Conservation (phyloP, 176 grass and related monocot species). For the Hordeum marinum region DNA sequence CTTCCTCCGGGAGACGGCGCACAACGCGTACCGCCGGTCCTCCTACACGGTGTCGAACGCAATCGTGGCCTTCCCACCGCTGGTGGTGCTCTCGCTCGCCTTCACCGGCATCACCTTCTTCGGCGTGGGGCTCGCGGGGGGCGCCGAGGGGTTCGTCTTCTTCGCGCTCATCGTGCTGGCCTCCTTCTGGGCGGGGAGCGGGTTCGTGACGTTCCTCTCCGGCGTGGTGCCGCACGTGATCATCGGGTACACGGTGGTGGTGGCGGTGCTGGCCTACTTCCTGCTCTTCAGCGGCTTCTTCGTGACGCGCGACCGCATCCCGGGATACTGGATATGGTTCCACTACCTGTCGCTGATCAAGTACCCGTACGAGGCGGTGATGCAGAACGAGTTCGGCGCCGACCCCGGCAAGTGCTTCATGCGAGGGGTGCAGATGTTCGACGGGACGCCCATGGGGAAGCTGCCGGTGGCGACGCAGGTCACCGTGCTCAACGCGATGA, state of each 20-base stretch:
- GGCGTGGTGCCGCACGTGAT: slow-evolving; percentile 60
- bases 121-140: slow-evolving; percentile 59
- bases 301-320: slow-evolving; percentile 52
- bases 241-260: slow-evolving; percentile 62
- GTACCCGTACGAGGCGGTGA: slow-evolving; percentile 87
- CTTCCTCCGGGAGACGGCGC: slow-evolving; percentile 71
- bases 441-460: slow-evolving; percentile 52
- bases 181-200: slow-evolving; percentile 71
- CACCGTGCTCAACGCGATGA: slow-evolving; percentile 50
- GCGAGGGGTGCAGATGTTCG: slow-evolving; percentile 72
- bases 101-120: slow-evolving; percentile 67
- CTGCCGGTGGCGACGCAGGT: slow-evolving; percentile 45
- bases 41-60: slow-evolving; percentile 74
- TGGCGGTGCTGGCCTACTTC: slow-evolving; percentile 55
- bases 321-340: slow-evolving; percentile 77
- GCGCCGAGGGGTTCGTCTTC: slow-evolving; percentile 45
- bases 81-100: slow-evolving; percentile 55
- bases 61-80: slow-evolving; percentile 57
- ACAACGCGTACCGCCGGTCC: slow-evolving; percentile 72
- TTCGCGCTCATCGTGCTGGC: slow-evolving; percentile 55
- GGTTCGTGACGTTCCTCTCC: slow-evolving; percentile 80
- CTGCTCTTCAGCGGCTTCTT: slow-evolving; percentile 85
- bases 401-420: slow-evolving; percentile 58
- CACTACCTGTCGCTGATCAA: slow-evolving; percentile 83
- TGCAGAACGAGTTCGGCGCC: slow-evolving; percentile 81